Conservation (phyloP, 495 filamentous ascomycete species). For the Chaetomium cochliodes region DNA sequence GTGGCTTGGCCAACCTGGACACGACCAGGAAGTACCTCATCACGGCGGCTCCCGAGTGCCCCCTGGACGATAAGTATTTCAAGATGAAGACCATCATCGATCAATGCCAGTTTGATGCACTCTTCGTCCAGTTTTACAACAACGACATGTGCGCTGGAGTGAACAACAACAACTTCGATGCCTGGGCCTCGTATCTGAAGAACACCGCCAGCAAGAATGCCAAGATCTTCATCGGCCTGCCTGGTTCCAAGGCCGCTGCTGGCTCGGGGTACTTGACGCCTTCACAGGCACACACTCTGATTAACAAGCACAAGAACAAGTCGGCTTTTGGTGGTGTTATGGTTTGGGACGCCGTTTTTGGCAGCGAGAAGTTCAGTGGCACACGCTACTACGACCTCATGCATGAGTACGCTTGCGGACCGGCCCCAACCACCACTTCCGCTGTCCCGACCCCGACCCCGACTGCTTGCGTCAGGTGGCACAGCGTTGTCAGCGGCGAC, state of each 20-base stretch:
- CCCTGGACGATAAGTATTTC: slow-evolving; percentile 52
- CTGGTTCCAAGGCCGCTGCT: slow-evolving; percentile 47
- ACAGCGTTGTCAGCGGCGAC: slow-evolving; percentile 22
- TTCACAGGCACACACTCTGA: slow-evolving; percentile 22
- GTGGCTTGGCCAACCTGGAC: slow-evolving; percentile 44
- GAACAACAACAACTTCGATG: slow-evolving; percentile 55
- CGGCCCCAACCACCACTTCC: slow-evolving; percentile 14
- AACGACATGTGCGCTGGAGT: slow-evolving; percentile 58
- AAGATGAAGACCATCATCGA: slow-evolving; percentile 55
- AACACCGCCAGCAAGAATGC: slow-evolving; percentile 55
- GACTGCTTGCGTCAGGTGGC: slow-evolving; percentile 21
- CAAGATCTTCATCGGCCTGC: slow-evolving; percentile 64
- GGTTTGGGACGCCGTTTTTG: slow-evolving; percentile 43
- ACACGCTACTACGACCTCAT: slow-evolving; percentile 34
- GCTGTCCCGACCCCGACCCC: slow-evolving; percentile 14
- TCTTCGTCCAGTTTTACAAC: slow-evolving; percentile 77
- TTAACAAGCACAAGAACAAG: slow-evolving; percentile 37
- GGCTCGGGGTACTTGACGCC: slow-evolving; percentile 36
- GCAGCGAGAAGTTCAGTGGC: slow-evolving; percentile 25
- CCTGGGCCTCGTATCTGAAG: slow-evolving; percentile 59
- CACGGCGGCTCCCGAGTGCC: slow-evolving; percentile 67
- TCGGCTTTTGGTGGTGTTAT: slow-evolving; percentile 44
- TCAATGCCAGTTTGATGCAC: slow-evolving; percentile 54
- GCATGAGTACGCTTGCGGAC: slow-evolving; percentile 27
- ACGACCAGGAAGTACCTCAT: slow-evolving; percentile 47